Percentiles rank a stretch among this genome's conserved stretches.
These are phyloP conservation scores for Sutorius australiensis DNA, from an alignment of 768 basidiomycete species.

Conservation along the genomic window DNA sequence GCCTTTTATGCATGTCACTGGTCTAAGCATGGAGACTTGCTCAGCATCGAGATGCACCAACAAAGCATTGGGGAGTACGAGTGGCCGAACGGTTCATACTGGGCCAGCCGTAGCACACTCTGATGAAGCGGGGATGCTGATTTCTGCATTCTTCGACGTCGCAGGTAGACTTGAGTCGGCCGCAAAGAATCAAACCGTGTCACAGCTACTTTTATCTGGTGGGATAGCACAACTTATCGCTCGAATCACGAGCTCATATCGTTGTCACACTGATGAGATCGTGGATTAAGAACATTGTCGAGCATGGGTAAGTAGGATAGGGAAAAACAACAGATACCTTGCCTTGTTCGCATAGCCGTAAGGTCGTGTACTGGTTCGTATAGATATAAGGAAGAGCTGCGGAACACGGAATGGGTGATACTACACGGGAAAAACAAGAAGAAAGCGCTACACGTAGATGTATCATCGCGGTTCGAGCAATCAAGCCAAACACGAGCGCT, in stretches of 20 bases:
- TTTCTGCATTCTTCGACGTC: conserved; percentile 1
- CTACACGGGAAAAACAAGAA: conserved; percentile 29
- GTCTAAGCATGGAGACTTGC: background rate
- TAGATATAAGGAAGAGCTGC: conserved; percentile 20
- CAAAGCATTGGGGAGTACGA: conserved; percentile 78
- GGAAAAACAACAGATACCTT: background rate
- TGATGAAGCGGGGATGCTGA: background rate
- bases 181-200: background rate
- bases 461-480: conserved; percentile 10
- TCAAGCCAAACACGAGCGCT: conserved; percentile 7
- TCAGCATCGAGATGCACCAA: conserved; percentile 87
- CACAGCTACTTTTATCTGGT: background rate
- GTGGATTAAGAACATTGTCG: conserved; percentile 3
- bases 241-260: background rate
- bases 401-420: conserved; percentile 11
- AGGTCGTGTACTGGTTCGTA: conserved; percentile 15
- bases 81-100: conserved; percentile 69
- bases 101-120: conserved; percentile 12
- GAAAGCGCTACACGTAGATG: conserved; percentile 24
- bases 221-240: no score
- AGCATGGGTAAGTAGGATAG: conserved; percentile 4
- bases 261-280: background rate
- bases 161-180: background rate
- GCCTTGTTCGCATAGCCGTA: conserved; percentile 1
- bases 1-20: background rate